A percentile compares a stretch with the other conserved stretches of the same genome.
These are phyloP conservation scores for Cyclotella kingstonii DNA, from an alignment of 108 stramenopile species.

Conservation along the genomic window DNA sequence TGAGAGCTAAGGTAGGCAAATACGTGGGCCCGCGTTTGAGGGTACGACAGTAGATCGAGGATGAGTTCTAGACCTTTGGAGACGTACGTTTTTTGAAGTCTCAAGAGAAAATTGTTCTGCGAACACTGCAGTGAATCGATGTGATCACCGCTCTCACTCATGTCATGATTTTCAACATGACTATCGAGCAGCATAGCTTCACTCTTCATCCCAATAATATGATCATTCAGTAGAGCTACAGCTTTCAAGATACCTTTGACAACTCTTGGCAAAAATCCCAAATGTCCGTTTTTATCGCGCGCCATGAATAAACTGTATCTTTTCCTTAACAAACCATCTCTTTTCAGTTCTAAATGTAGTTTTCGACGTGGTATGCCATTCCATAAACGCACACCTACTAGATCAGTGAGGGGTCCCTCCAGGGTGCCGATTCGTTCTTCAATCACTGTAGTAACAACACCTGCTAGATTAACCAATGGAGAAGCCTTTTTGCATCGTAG, in stretches of 20 bases:
- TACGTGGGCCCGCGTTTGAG: slow-evolving; percentile 33
- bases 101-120: background rate
- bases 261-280: slow-evolving; percentile 23
- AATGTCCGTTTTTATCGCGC: background rate
- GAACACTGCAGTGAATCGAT: too few relatives aligned
- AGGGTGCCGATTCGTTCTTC: slow-evolving; percentile 1
- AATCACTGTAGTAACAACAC: background rate
- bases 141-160: background rate
- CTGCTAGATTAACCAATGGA: background rate
- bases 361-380: slow-evolving; percentile 12
- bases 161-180: background rate
- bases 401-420: slow-evolving; percentile 25
- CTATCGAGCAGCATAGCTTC: background rate
- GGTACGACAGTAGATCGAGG: slow-evolving; percentile 37
- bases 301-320: slow-evolving; percentile 29
- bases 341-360: slow-evolving; percentile 20
- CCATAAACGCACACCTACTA: slow-evolving; percentile 34
- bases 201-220: background rate
- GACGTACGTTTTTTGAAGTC: slow-evolving; percentile 3
- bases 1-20: slow-evolving; percentile 30
- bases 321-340: slow-evolving; percentile 35
- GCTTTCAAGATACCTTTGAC: slow-evolving; percentile 21
- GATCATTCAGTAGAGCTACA: slow-evolving; percentile 1
- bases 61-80: slow-evolving; percentile 39
- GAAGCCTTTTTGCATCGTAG: slow-evolving; percentile 6